Evolutionary conservation across 2,329 filamentous ascomycete species (phyloP), one percentile per base, ranked within the genome.

Genomic region (Arachnopeziza araneosa): DNA sequence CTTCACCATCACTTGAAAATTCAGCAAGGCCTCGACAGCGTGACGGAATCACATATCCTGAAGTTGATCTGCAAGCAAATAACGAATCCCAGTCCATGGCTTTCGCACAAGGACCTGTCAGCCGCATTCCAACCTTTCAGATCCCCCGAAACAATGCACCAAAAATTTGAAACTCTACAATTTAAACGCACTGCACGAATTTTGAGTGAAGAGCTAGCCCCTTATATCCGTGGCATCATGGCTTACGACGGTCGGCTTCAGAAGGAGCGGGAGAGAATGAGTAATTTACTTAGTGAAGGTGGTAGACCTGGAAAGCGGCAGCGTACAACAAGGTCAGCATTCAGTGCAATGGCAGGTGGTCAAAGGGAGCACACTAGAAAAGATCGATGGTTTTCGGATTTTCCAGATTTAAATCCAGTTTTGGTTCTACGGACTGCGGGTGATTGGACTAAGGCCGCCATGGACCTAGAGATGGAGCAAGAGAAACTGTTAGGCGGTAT

Each of bases 191-290:
- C 85, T 0, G 76, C 89, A 67, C 72, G 74, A 0, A 78, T 87
- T 22, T 84, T 96, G 32, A 80, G 83, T 0, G 77, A 87, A 14
- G 95, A 99, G 64, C 79, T 98, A 1, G 93, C 92, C 0, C 95
- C 96, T 0, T 98, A 91, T 72, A 83, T 98, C n/a, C 89, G 96
- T 12, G 81, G 82, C 48, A 98, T 99, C 61, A 86, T 93, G 1
- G 80, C 86, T 0, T 89, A 88, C 70, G 93, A 98, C 67, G 77
- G 85, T 22, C 80, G 79, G 1, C 80, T 95, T 1, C 88, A 91
- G 68, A 78, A 84, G 62, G 84, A 91, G 64, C 83, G 91, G 12
- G 72, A 83, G 8, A 80, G 81, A 21, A 74, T 90, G 10, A 85
- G 84, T 64, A 84, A 79, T 57, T 73, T 91, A 1, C 74, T 90